Base-by-base conservation (phyloP, 331 rosid species). In the Spiraea crenata region DNA sequence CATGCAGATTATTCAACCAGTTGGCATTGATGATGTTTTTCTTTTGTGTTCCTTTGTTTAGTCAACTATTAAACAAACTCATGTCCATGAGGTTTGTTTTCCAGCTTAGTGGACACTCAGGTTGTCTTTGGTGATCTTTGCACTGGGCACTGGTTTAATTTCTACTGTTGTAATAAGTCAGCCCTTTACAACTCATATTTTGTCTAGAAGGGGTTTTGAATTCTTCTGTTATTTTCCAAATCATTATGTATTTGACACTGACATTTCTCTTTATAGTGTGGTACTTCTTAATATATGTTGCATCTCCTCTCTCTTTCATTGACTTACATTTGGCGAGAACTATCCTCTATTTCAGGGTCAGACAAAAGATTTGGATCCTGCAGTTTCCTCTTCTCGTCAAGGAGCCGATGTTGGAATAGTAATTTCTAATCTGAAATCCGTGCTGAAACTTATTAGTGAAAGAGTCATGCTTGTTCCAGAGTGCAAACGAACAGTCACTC, bases 381-480 rank as follows among this genome's bases (percentile, higher is more conserved):
- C 93, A 5, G 96, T 86, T 65, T 87, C 96, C 1, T 93, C 99
- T 75, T 87, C 96, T 71, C 93, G 90, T 70, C 99, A 91, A 80
- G 86, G 88, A 66, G 86, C 90, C 42, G 98, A 91, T 86, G 93
- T 80, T 31, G 96, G 95, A 74, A 88, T 85, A 35, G 89, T 89
- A 65, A 86, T 91, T 77, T 89, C 92, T 65, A 95, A 95, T 79
- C 78, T 95, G 63, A 95, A 91, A 71, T 89, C 96, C 31, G 83
- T 88, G 69, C 77, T 95, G 82, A 95, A 88, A 75, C 96, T 95
- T 73, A 88, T 95, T 75, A 85, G 85, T 65, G 99, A 91, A 70
- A 89, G 93, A 85, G 96, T 91, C 77, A 89, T 95, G 97, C 77
- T 82, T 78, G 93, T 85, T 85, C 79, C 86, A 2, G 99, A 95